These are phyloP conservation scores for Fusarium chuoi DNA, from an alignment of 2,329 filamentous ascomycete species.

Conservation along the genomic window DNA sequence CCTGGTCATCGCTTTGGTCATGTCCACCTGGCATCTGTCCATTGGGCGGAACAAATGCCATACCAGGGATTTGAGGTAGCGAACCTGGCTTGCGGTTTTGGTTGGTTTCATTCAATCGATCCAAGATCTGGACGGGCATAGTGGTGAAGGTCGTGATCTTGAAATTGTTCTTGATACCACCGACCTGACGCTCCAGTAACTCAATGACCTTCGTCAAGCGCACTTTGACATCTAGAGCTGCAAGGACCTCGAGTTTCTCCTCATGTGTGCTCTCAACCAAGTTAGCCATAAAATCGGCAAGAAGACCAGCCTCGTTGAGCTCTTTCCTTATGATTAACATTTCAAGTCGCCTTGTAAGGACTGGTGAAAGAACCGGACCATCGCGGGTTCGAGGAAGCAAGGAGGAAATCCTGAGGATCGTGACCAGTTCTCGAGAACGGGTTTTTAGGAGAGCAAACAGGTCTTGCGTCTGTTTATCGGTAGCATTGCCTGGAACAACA, in stretches of 20 bases:
- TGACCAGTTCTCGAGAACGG: conserved; percentile 85
- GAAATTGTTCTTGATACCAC: conserved; percentile 85
- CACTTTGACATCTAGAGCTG: conserved; percentile 81
- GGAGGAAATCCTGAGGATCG: conserved; percentile 84
- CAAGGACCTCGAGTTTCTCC: conserved; percentile 88
- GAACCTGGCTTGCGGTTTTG: conserved; percentile 49
- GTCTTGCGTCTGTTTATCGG: conserved; percentile 72
- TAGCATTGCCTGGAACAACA: conserved; percentile 41
- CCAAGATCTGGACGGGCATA: conserved; percentile 70
- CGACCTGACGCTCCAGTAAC: conserved; percentile 83
- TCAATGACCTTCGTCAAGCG: conserved; percentile 85
- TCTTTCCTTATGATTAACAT: conserved; percentile 87
- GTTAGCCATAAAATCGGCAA: conserved; percentile 98
- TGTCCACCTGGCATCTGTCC: conserved; percentile 55
- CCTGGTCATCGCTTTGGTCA: conserved; percentile 75
- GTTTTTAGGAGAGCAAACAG: conserved; percentile 85
- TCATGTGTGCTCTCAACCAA: conserved; percentile 87
- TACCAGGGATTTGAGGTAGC: conserved; percentile 53
- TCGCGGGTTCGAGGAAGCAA: conserved; percentile 78
- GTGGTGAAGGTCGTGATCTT: conserved; percentile 83
- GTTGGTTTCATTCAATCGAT: conserved; percentile 57
- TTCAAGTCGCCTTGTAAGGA: conserved; percentile 88
- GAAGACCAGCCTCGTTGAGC: conserved; percentile 80
- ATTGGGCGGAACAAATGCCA: conserved; percentile 49
- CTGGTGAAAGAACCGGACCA: conserved; percentile 76